Base-by-base conservation (phyloP, 768 basidiomycete genomes). In the Boletellus emodensis region DNA sequence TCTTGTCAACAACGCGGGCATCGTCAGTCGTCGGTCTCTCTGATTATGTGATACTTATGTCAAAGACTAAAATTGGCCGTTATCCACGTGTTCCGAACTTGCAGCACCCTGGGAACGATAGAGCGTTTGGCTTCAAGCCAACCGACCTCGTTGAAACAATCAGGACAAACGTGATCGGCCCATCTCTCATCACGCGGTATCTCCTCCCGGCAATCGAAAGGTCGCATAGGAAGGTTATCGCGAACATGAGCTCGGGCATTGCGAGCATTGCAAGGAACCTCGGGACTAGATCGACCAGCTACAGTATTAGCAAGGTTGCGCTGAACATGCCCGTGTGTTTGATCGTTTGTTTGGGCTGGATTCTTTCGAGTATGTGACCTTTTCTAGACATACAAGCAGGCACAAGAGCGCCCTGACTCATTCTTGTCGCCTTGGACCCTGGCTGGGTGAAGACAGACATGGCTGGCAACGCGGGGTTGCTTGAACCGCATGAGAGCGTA, bases 371-470 rank as follows among this genome's bases (percentile, higher is more conserved):
- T 24, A 24, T 24, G 24, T 20, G 26, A 28, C 4, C 7, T 7
- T 38, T 33, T 18, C 6, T 34, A 71, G 70, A 69, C 68, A 15
- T 68, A 68, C 46, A 74, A 74, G 57, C 69, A 71, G 50, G 59
- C 66, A 14, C 67, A 57, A 44, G 69, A 64, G 37, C 60, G 64
- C 28, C 64, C 67, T 0, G 66, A 72, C 46, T 71, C 17, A 69
- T 68, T 7, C 54, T 60, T 1, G 56, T 72, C 33, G 60, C 64
- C 17, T 26, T 71, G 8, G 67, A 70, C 40, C 72, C 73, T 6
- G 72, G 71, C 17, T 73, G 72, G 72, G 69, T 72, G 9, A 71
- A 72, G 58, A 71, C 70, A 26, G 72, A 67, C 26, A 68, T 72
- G 72, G 71, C 70, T 13, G 71, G 70, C 1, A 52, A 48, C 6